A percentile compares a stretch with the other conserved stretches of the same genome.
These are phyloP conservation scores for Hordeum marinum DNA, from an alignment of 176 grass and related monocot genomes.

Conservation along the genomic window DNA sequence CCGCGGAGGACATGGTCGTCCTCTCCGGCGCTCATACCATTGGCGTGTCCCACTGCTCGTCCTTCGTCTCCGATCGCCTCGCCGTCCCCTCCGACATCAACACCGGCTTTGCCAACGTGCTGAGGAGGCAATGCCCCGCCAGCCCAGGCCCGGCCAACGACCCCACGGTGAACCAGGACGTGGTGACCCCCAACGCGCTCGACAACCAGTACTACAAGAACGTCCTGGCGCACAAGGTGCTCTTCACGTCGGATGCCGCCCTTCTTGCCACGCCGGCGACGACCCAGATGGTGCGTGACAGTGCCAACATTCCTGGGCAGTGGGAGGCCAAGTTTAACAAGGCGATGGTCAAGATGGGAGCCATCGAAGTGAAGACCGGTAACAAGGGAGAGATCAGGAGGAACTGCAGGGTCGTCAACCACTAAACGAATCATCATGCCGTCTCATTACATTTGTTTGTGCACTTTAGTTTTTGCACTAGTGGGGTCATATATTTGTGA, in stretches of 20 bases:
- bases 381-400: not conserved
- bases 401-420: not conserved
- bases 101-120: not conserved
- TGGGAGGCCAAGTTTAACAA: not conserved
- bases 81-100: slow-evolving; percentile 5
- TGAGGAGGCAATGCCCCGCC: not conserved
- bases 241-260: not conserved
- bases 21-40: not conserved
- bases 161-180: not conserved
- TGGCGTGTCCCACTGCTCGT: not conserved
- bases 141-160: not conserved
- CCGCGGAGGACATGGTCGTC: not conserved
- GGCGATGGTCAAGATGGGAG: not conserved
- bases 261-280: not conserved
- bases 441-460: not conserved
- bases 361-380: not conserved
- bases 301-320: not conserved
- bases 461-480: not conserved
- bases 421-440: not conserved
- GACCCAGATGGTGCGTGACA: not conserved
- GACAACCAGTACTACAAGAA: not conserved
- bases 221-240: not conserved
- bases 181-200: not conserved
- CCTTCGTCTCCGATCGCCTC: slow-evolving; percentile 7
- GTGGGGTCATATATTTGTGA: not conserved